Evolutionary conservation across 148 eudicot species (phyloP).

Genomic region (Oxyria digyna): DNA sequence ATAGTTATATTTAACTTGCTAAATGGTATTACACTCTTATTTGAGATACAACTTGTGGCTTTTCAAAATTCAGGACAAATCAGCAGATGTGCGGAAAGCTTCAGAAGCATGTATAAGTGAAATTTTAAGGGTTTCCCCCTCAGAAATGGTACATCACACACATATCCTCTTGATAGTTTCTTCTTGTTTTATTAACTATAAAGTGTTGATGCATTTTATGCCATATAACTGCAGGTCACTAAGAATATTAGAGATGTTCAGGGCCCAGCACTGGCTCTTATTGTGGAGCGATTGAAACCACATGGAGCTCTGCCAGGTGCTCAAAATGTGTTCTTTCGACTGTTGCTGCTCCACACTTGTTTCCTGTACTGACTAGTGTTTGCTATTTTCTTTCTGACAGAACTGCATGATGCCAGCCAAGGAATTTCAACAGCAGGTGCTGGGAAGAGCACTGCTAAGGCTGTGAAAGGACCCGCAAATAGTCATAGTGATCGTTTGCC

Average conservation of each 20-base stretch:
- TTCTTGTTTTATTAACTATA: not conserved
- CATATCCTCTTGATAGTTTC: not conserved
- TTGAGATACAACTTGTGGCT: not conserved
- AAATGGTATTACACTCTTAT: not conserved
- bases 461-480: slow-evolving; percentile 40
- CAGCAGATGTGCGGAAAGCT: slow-evolving; percentile 98
- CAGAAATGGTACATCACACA: slow-evolving; percentile 38
- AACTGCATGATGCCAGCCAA: slow-evolving; percentile 42
- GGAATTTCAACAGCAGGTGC: slow-evolving; percentile 28
- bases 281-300: slow-evolving; percentile 64
- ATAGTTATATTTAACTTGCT: not conserved
- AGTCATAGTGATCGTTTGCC: slow-evolving; percentile 49
- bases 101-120: slow-evolving; percentile 83
- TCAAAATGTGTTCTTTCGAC: not conserved
- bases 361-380: not conserved
- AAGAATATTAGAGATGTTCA: slow-evolving; percentile 85
- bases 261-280: slow-evolving; percentile 71
- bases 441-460: slow-evolving; percentile 40
- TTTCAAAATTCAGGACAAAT: slow-evolving; percentile 69
- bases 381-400: slow-evolving; percentile 23
- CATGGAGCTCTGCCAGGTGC: slow-evolving; percentile 62
- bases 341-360: not conserved
- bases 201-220: not conserved
- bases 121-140: slow-evolving; percentile 70
- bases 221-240: slow-evolving; percentile 37